A percentile compares a stretch with the other conserved stretches of the same genome.
Conservation (phyloP, 768 basidiomycete species). For the Auricularia sp. region DNA sequence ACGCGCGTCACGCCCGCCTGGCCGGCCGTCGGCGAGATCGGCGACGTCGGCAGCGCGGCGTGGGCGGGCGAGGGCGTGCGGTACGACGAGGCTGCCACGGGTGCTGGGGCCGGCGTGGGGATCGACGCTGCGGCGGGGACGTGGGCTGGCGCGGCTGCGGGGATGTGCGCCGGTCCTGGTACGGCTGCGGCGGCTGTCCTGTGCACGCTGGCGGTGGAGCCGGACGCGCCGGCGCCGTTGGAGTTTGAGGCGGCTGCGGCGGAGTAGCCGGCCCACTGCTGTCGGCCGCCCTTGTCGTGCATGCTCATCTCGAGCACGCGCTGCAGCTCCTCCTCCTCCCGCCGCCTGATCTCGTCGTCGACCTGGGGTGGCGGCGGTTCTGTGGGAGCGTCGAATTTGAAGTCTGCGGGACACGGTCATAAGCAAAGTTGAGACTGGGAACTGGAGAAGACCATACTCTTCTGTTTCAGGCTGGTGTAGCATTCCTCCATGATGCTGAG, state of each 20-base stretch:
- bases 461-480: constrained; percentile 68
- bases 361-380: constrained; percentile 60
- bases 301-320: constrained; percentile 89
- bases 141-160: not conserved
- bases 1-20: constrained; percentile 56
- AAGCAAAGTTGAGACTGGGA: not conserved
- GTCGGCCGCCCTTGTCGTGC: constrained; percentile 78
- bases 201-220: constrained; percentile 11
- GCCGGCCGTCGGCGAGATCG: not conserved
- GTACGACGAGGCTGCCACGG: constrained; percentile 3
- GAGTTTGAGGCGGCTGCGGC: constrained; percentile 23
- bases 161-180: constrained; percentile 1
- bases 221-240: constrained; percentile 29
- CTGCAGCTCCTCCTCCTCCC: constrained; percentile 92
- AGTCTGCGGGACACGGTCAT: constrained; percentile 35
- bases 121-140: constrained; percentile 8
- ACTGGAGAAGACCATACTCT: constrained; percentile 40
- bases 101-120: not conserved
- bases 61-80: constrained; percentile 3
- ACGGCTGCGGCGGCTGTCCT: constrained; percentile 5
- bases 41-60: constrained; percentile 3
- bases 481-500: constrained; percentile 89
- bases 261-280: constrained; percentile 40
- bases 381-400: constrained; percentile 53
- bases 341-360: constrained; percentile 70